A percentile compares a stretch with the other conserved stretches of the same genome.
phyloP scores from a whole-genome alignment of 179 eudicot species.

The Camellia oleifera region DNA sequence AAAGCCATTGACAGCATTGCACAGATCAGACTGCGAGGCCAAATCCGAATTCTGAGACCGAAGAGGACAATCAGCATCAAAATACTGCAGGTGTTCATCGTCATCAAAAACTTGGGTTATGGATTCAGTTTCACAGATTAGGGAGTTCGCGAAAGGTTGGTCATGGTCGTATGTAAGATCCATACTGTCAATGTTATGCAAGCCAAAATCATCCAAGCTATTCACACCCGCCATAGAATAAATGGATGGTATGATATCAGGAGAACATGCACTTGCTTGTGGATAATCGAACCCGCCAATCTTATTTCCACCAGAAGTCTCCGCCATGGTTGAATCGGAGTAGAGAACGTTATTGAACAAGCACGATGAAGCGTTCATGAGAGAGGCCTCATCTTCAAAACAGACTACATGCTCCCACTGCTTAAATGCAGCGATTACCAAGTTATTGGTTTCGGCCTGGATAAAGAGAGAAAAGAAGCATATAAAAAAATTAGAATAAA shows the following conservation, averaged over 20 bases:
- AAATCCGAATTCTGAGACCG: slow-evolving; percentile 34
- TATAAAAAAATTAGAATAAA: not conserved
- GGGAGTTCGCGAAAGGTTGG: slow-evolving; percentile 35
- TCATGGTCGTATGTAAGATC: slow-evolving; percentile 50
- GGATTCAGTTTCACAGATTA: slow-evolving; percentile 44
- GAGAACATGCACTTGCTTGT: slow-evolving; percentile 42
- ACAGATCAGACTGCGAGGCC: slow-evolving; percentile 42
- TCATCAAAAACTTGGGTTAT: slow-evolving; percentile 42
- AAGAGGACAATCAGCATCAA: slow-evolving; percentile 43
- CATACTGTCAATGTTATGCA: slow-evolving; percentile 38
- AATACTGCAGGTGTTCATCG: slow-evolving; percentile 42
- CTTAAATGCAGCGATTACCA: slow-evolving; percentile 32
- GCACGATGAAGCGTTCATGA: slow-evolving; percentile 10
- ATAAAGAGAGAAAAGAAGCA: slow-evolving; percentile 4
- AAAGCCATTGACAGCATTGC: slow-evolving; percentile 33
- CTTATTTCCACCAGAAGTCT: slow-evolving; percentile 11
- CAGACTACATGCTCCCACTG: slow-evolving; percentile 30
- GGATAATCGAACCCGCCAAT: slow-evolving; percentile 1
- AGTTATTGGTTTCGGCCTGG: slow-evolving; percentile 35
- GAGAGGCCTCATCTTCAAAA: slow-evolving; percentile 36
- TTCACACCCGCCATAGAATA: slow-evolving; percentile 23
- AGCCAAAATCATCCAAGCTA: slow-evolving; percentile 45
- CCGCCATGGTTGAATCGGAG: slow-evolving; percentile 20
- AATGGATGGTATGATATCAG: slow-evolving; percentile 53
- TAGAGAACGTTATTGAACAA: slow-evolving; percentile 12